Percentiles rank a stretch among this genome's conserved stretches.
These are phyloP conservation scores for Larix kaempferi DNA, from an alignment of 75 land plant species.

Conservation along the genomic window DNA sequence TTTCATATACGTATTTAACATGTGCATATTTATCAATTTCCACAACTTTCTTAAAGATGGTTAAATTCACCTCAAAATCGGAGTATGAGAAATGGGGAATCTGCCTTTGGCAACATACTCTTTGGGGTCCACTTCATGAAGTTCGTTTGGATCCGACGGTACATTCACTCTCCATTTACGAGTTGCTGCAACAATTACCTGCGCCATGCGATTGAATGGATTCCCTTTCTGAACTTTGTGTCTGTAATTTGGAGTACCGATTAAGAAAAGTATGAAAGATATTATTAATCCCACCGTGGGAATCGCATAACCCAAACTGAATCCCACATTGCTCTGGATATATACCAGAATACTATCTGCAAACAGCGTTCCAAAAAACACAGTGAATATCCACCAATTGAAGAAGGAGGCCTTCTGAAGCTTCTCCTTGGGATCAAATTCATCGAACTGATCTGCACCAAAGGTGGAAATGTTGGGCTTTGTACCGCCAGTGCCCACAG, in stretches of 20 bases:
- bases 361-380: conserved; percentile 30
- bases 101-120: too few species aligned
- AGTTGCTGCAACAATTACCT: conserved; percentile 24
- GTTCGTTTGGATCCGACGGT: neutral
- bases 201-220: conserved; percentile 20
- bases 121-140: neutral
- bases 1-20: too few species aligned
- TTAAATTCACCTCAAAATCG: too few species aligned
- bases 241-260: conserved; percentile 27
- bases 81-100: neutral
- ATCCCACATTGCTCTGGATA: conserved; percentile 35
- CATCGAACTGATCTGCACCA: conserved; percentile 79
- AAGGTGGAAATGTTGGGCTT: conserved; percentile 76
- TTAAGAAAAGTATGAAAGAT: conserved; percentile 22
- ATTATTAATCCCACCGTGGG: conserved; percentile 32
- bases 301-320: conserved; percentile 33
- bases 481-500: conserved; percentile 62
- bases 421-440: conserved; percentile 23
- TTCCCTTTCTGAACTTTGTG: conserved; percentile 14
- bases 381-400: conserved; percentile 70
- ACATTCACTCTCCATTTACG: conserved; percentile 4
- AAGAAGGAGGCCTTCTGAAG: conserved; percentile 55
- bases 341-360: conserved; percentile 20
- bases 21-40: too few species aligned
- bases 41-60: too few species aligned